A percentile compares a stretch with the other conserved stretches of the same genome.
phyloP scores from a whole-genome alignment of 345 rosid species.

The Camelina neglecta region DNA sequence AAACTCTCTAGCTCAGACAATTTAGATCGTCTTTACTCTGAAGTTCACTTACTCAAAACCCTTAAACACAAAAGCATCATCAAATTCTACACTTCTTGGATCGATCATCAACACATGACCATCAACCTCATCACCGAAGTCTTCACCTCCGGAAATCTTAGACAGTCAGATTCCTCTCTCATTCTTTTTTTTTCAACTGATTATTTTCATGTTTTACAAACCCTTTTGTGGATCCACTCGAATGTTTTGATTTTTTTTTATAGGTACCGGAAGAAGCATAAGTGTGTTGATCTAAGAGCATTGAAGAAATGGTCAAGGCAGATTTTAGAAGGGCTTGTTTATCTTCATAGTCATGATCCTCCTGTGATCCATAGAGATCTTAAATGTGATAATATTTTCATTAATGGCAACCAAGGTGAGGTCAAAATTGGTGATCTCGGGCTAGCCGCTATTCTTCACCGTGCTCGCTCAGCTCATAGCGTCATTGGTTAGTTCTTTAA shows the following conservation, averaged over 20 bases:
- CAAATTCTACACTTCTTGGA: constrained; percentile 85
- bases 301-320: constrained; percentile 94
- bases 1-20: constrained; percentile 71
- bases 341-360: constrained; percentile 90
- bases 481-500: constrained; percentile 63
- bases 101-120: constrained; percentile 72
- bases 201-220: not conserved
- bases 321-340: constrained; percentile 80
- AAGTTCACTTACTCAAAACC: constrained; percentile 89
- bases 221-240: not conserved
- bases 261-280: constrained; percentile 93
- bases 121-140: constrained; percentile 95
- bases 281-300: constrained; percentile 83
- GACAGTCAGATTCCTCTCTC: constrained; percentile 61
- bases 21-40: constrained; percentile 85
- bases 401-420: constrained; percentile 96
- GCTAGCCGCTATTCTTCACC: constrained; percentile 71
- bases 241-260: not conserved
- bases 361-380: constrained; percentile 97
- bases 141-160: constrained; percentile 90
- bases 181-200: not conserved
- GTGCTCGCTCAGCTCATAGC: constrained; percentile 84
- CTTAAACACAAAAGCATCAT: constrained; percentile 92
- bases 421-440: constrained; percentile 98
- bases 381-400: constrained; percentile 94